Conservation (phyloP, 2,329 filamentous ascomycete genomes). For the Aphanoascus verrucosus region DNA sequence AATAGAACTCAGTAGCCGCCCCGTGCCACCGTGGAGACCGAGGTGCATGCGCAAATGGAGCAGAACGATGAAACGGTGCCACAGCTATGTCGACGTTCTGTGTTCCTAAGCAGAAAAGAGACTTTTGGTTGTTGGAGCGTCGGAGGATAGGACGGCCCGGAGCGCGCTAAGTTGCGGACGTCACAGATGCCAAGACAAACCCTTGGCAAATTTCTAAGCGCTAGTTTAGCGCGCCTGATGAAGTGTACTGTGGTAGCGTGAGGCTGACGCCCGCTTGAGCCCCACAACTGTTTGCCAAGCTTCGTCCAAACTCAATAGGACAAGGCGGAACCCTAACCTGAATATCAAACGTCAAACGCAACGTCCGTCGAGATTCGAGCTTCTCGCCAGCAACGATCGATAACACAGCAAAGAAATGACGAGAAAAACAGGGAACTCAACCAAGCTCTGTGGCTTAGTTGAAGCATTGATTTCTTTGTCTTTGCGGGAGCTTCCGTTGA, state of each 20-base stretch:
- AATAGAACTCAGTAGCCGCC: not conserved
- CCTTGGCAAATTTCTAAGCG: too few species aligned
- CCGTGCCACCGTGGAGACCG: not conserved
- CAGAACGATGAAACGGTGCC: conserved; percentile 2
- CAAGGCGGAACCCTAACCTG: too few species aligned
- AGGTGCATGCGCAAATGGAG: not conserved
- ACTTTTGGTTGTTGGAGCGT: not conserved
- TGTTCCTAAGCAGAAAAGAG: not conserved
- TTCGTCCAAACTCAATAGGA: too few species aligned
- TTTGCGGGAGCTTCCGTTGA: not conserved
- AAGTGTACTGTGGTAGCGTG: too few species aligned
- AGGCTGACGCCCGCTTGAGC: too few species aligned
- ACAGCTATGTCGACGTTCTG: not conserved
- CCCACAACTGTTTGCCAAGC: too few species aligned
- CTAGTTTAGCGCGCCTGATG: too few species aligned
- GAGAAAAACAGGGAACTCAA: not conserved
- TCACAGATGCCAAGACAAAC: too few species aligned
- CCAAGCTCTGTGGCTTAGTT: not conserved
- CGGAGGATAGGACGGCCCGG: too few species aligned
- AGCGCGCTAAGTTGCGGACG: too few species aligned
- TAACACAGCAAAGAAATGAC: not conserved
- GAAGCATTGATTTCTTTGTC: not conserved
- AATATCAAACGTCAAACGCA: too few species aligned
- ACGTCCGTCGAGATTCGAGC: too few species aligned
- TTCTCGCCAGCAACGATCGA: not conserved